Conservation (phyloP, 1,284 basidiomycete genomes). For the Ustilago sp. region DNA sequence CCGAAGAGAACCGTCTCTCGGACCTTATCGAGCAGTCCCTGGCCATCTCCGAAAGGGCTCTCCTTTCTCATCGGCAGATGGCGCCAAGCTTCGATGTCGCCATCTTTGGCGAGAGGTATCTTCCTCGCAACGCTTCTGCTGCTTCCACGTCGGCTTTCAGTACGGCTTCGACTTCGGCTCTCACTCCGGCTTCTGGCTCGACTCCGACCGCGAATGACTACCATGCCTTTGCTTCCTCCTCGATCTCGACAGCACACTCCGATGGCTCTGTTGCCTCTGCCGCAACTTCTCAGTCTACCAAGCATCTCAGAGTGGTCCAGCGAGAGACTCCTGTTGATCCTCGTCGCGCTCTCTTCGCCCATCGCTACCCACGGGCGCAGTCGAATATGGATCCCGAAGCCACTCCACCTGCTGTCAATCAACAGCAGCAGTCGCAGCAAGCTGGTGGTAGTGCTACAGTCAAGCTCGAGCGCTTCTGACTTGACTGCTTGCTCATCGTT, state of each 20-base stretch:
- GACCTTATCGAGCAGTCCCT: conserved; percentile 1
- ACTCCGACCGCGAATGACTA: no score
- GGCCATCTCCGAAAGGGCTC: background rate
- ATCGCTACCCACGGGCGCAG: background rate
- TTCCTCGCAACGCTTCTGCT: background rate
- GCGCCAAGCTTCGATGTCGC: background rate
- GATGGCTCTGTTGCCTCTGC: background rate
- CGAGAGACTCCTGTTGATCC: conserved; percentile 16
- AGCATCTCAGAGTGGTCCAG: background rate
- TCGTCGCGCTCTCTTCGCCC: conserved; percentile 8
- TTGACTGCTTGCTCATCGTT: background rate
- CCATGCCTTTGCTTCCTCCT: background rate
- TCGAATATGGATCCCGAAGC: background rate
- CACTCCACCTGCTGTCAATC: background rate
- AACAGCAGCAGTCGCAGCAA: background rate
- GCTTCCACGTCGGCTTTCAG: background rate
- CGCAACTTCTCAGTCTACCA: background rate
- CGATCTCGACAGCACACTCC: background rate
- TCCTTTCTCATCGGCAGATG: background rate
- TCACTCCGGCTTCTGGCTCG: background rate
- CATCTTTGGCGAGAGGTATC: background rate
- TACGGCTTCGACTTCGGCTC: background rate
- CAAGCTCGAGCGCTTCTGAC: background rate
- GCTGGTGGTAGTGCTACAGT: background rate
- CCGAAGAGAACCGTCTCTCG: background rate